Evolutionary conservation across 2,329 filamentous ascomycete genomes (phyloP).

Genomic region (Samsoniella hepiali): DNA sequence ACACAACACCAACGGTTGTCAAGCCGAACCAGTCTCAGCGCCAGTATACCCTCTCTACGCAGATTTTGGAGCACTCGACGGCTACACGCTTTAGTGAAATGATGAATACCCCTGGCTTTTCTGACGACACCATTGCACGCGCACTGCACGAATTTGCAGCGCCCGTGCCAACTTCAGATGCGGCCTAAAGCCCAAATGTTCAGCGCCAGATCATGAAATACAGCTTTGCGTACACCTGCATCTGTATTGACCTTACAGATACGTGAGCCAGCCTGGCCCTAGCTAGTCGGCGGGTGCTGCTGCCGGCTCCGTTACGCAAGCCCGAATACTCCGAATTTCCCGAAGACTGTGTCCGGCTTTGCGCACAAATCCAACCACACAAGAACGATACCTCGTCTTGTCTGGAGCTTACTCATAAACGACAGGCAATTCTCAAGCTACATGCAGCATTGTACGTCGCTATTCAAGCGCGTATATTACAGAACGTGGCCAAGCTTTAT

Average conservation of each 20-base stretch:
- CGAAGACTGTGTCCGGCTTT: neutral
- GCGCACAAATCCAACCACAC: neutral
- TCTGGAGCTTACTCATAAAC: neutral
- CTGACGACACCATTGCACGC: conserved; percentile 44
- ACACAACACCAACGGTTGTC: conserved; percentile 59
- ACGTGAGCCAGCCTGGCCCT: neutral
- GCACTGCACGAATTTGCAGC: conserved; percentile 45
- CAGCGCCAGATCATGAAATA: neutral
- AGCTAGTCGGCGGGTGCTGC: neutral
- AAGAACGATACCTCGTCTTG: neutral
- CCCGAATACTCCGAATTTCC: conserved; percentile 11
- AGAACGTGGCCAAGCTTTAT: neutral
- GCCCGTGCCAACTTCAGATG: conserved; percentile 30
- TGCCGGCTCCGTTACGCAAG: neutral
- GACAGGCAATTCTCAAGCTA: neutral
- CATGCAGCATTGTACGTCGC: neutral
- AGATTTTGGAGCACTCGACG: conserved; percentile 48
- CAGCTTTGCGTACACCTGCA: neutral
- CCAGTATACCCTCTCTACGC: conserved; percentile 63
- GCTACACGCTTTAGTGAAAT: conserved; percentile 42
- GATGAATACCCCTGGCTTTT: conserved; percentile 46
- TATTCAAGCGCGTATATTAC: neutral
- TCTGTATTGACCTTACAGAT: neutral
- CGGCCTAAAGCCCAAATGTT: neutral
- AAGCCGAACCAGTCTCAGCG: conserved; percentile 73